These are phyloP conservation scores for Castanea crenata DNA, from an alignment of 306 rosid species.

Conservation along the genomic window DNA sequence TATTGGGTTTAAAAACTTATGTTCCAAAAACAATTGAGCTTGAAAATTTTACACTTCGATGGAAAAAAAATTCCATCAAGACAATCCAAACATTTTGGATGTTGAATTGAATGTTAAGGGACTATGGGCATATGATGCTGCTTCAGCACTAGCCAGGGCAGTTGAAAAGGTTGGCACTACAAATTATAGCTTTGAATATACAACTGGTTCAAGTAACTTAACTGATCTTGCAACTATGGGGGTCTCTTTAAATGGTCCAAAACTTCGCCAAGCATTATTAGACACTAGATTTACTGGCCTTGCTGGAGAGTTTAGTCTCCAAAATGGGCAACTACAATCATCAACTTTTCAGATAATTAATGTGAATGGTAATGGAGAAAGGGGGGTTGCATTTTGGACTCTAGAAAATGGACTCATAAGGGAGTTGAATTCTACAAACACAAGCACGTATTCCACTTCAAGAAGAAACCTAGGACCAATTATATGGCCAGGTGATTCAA, in stretches of 20 bases:
- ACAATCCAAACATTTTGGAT: not conserved
- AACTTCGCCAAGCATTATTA: conserved; percentile 14
- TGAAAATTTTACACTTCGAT: conserved; percentile 10
- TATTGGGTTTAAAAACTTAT: conserved; percentile 18
- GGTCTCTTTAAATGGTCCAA: conserved; percentile 10
- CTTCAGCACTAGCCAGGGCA: not conserved
- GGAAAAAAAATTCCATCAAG: conserved; percentile 25
- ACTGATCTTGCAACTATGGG: not conserved
- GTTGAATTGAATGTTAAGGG: conserved; percentile 17
- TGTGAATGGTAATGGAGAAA: conserved; percentile 23
- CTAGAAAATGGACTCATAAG: conserved; percentile 1
- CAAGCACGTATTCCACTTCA: not conserved
- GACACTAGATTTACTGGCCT: conserved; percentile 41
- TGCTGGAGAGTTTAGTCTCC: conserved; percentile 42
- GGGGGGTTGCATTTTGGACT: conserved; percentile 18
- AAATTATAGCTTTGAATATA: not conserved
- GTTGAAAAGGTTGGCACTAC: not conserved
- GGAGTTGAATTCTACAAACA: not conserved
- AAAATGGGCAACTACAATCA: conserved; percentile 31
- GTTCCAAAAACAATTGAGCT: conserved; percentile 9
- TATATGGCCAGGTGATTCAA: conserved; percentile 43
- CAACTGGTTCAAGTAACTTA: not conserved
- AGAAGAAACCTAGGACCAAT: conserved; percentile 24
- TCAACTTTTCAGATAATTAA: conserved; percentile 38
- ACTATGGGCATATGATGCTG: conserved; percentile 30